phyloP scores from a whole-genome alignment of 176 grass and related monocot genomes.

The Tillandsia leiboldiana region DNA sequence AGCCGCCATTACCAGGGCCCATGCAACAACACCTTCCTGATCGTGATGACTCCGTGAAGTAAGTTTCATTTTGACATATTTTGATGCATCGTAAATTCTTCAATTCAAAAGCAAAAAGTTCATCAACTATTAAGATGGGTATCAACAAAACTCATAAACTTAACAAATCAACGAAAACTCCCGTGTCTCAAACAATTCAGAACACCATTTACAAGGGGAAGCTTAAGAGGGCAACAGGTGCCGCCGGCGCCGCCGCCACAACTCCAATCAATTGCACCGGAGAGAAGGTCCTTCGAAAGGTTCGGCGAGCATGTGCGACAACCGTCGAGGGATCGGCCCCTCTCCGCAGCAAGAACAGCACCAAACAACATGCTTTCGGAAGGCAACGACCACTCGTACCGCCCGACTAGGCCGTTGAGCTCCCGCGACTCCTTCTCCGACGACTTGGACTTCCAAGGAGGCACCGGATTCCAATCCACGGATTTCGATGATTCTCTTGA shows the following conservation, averaged over 20 bases:
- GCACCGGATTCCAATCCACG: constrained; percentile 37
- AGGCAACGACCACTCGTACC: constrained; percentile 11
- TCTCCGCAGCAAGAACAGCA: constrained; percentile 11
- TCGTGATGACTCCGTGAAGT: constrained; percentile 22
- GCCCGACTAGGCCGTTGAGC: constrained; percentile 12
- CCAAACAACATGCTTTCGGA: neutral
- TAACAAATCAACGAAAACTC: no score
- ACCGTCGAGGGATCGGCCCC: constrained; percentile 47
- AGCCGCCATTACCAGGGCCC: neutral
- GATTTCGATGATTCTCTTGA: constrained; percentile 53
- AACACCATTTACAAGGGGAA: constrained; percentile 27
- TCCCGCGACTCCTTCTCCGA: constrained; percentile 33
- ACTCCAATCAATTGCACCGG: constrained; percentile 5
- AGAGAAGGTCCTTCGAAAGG: constrained; percentile 39
- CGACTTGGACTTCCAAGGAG: constrained; percentile 48
- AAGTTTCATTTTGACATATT: constrained; percentile 3
- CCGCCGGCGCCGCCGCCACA: constrained; percentile 16
- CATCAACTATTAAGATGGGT: no score
- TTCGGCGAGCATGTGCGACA: constrained; percentile 26
- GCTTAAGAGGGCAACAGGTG: constrained; percentile 29
- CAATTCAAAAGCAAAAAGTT: no score
- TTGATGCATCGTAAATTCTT: neutral
- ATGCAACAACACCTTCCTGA: constrained; percentile 3
- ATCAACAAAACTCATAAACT: no score
- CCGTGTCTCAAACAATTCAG: constrained; percentile 5